phyloP scores from a whole-genome alignment of 73 alveolate genomes.

The Durusdinium trenchii region DNA sequence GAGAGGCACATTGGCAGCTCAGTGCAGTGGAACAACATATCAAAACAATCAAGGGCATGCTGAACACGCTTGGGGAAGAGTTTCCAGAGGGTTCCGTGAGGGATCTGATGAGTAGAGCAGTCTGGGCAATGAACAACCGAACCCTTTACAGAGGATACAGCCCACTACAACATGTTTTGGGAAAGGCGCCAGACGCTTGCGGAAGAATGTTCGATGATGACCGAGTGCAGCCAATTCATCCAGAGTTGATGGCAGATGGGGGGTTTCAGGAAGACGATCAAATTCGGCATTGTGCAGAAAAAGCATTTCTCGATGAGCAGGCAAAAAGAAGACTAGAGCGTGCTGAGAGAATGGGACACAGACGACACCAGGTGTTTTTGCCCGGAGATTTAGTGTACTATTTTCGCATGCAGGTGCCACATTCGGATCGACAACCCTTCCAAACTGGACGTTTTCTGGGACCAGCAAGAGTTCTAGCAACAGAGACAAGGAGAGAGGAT shows the following conservation, averaged over 20 bases:
- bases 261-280: neutral
- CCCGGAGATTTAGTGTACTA: constrained; percentile 7
- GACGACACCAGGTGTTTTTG: neutral
- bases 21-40: neutral
- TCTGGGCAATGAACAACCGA: neutral
- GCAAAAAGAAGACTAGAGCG: neutral
- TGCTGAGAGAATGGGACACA: neutral
- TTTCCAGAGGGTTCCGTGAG: neutral
- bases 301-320: constrained; percentile 1
- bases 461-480: neutral
- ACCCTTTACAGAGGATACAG: neutral
- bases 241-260: constrained; percentile 8
- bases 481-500: neutral
- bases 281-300: neutral
- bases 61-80: neutral
- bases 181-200: neutral
- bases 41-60: neutral
- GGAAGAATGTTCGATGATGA: neutral
- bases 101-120: neutral
- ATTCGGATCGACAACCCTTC: neutral
- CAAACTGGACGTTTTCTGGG: constrained; percentile 10
- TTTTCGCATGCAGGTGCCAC: neutral
- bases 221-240: neutral
- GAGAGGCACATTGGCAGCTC: constrained; percentile 16
- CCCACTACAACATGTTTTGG: neutral